A percentile compares a stretch with the other conserved stretches of the same genome.
Conservation (phyloP, 352 stramenopile genomes). For the Albugo candida region DNA sequence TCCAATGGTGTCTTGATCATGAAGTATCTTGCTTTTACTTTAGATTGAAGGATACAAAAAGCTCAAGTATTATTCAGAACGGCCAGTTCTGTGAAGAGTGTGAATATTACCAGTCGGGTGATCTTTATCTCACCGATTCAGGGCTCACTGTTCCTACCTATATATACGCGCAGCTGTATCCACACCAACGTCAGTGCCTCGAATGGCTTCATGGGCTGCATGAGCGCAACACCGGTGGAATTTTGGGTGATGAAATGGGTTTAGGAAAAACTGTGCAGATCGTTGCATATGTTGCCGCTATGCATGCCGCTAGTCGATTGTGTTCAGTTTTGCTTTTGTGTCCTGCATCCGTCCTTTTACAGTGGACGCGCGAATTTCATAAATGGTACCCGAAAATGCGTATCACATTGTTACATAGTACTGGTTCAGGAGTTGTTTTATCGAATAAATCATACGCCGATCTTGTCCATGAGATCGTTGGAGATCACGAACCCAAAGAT, state of each 20-base stretch:
- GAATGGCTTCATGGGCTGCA: conserved; percentile 95
- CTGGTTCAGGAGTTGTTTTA: conserved; percentile 29
- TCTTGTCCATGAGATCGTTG: conserved; percentile 40
- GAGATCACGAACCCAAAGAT: background rate
- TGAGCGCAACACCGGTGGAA: conserved; percentile 90
- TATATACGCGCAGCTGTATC: conserved; percentile 71
- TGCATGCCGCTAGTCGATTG: conserved; percentile 33
- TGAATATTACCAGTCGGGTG: conserved; percentile 19
- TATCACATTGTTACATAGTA: conserved; percentile 80
- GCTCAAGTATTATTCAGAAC: no score
- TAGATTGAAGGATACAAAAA: no score
- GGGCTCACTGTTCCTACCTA: conserved; percentile 46
- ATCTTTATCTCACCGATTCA: conserved; percentile 34
- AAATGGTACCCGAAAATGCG: conserved; percentile 83
- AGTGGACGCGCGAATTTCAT: conserved; percentile 91
- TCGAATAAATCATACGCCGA: conserved; percentile 25
- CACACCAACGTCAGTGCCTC: conserved; percentile 89
- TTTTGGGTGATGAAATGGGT: conserved; percentile 92
- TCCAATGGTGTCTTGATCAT: no score
- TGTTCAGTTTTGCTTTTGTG: conserved; percentile 80
- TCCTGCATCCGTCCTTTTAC: conserved; percentile 88
- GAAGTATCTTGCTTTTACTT: no score
- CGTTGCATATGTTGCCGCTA: conserved; percentile 55
- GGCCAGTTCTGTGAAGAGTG: no score
- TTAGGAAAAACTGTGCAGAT: conserved; percentile 95